phyloP scores from a whole-genome alignment of 179 eudicot species.

The Patellifolia procumbens region DNA sequence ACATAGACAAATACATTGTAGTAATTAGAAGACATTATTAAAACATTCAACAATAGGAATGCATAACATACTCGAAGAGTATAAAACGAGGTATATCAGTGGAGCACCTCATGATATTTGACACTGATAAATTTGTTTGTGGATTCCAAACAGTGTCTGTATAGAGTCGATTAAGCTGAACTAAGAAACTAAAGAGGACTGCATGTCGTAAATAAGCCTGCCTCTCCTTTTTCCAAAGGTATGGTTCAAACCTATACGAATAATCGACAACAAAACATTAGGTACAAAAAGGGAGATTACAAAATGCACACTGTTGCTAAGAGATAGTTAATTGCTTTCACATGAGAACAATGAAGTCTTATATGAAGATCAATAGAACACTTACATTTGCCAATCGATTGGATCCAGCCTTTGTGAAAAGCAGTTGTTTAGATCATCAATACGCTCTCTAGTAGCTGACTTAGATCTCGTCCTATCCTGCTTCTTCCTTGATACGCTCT shows the following conservation, averaged over 20 bases:
- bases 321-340: neutral
- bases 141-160: slow-evolving; percentile 75
- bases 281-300: neutral
- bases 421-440: slow-evolving; percentile 56
- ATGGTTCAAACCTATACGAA: slow-evolving; percentile 78
- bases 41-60: slow-evolving; percentile 17
- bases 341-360: neutral
- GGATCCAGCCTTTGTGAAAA: slow-evolving; percentile 90
- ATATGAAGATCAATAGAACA: no score
- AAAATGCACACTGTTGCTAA: neutral
- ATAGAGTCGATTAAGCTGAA: slow-evolving; percentile 85
- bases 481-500: slow-evolving; percentile 57
- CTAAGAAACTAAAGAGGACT: slow-evolving; percentile 94
- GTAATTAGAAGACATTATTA: no score
- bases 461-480: slow-evolving; percentile 61
- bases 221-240: slow-evolving; percentile 95
- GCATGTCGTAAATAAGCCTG: slow-evolving; percentile 92
- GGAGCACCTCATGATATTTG: slow-evolving; percentile 94
- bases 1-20: no score
- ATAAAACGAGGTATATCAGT: slow-evolving; percentile 96
- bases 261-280: slow-evolving; percentile 11
- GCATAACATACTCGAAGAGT: slow-evolving; percentile 72
- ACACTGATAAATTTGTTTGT: slow-evolving; percentile 79
- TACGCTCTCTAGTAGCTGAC: slow-evolving; percentile 59
- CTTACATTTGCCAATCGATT: slow-evolving; percentile 98